Base-by-base conservation (phyloP, 2,329 filamentous ascomycete species). In the Colletotrichum abscissum region DNA sequence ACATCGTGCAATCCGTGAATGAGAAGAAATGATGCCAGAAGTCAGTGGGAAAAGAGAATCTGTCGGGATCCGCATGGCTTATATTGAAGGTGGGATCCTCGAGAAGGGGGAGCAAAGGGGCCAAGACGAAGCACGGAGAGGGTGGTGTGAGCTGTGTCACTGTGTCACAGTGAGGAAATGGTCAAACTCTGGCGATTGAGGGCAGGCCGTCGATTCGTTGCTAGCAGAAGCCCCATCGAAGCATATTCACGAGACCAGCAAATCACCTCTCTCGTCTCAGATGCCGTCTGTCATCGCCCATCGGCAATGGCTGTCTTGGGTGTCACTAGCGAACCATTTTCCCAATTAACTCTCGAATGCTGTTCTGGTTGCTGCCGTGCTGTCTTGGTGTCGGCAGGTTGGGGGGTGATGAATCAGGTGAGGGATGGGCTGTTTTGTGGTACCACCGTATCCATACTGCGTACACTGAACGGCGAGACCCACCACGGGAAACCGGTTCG, bases 381-480 rank as follows among this genome's bases (percentile, higher is more conserved):
- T 71, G 56, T 52, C 35, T 63, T 57, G 22, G 22, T 30, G 9
- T 63, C 64, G 69, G 64, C 42, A 69, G 58, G n/a, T 69, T 28
- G 59, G 65, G 30, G 56, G 26, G 11, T 30, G 28, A 28, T 54
- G 62, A 38, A 64, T 64, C 62, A 73, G 71, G 60, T 62, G 67
- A 69, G 65, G 63, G 58, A 63, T 73, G 59, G 60, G 60, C 67
- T 66, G 71, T 71, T 70, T 72, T 70, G 71, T 73, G 67, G 67
- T 55, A 30, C 71, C 71, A 73, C 67, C 55, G 22, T 30, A 38
- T 19, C 19, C 33, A 54, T 35, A 35, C 33, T 35, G 33, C 33
- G 33, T 35, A 35, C 33, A 59, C 56, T 42, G 62, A 60, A 35
- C 54, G 5, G 38, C 59, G 19, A 35, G 30, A 35, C 26, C 65